Percentiles rank a stretch among this genome's conserved stretches.
Evolutionary conservation across 2,329 filamentous ascomycete genomes (phyloP).

Genomic region (Pseudogymnoascus sp.): DNA sequence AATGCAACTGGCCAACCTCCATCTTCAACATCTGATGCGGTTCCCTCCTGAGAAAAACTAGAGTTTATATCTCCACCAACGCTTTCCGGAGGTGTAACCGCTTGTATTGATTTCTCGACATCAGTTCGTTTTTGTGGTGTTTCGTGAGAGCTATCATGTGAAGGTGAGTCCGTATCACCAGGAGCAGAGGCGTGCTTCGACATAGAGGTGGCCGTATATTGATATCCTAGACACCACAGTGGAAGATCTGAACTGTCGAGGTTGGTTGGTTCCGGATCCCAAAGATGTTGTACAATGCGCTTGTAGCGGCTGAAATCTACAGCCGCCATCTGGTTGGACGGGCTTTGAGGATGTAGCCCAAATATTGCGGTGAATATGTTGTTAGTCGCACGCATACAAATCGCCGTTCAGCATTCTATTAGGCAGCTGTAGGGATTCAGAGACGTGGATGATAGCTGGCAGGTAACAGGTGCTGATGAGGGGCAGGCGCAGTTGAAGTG

Average conservation of each 20-base stretch:
- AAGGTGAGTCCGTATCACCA: background rate
- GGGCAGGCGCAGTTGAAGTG: background rate
- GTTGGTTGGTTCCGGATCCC: conserved; percentile 83
- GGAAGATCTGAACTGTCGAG: conserved; percentile 56
- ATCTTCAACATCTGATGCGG: conserved; percentile 18
- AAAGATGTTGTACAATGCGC: conserved; percentile 82
- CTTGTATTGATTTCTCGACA: conserved; percentile 11
- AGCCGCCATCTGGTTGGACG: conserved; percentile 40
- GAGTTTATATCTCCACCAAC: conserved; percentile 14
- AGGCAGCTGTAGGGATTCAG: background rate
- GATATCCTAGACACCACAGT: conserved; percentile 73
- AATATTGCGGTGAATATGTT: conserved; percentile 4
- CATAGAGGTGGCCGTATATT: conserved; percentile 36
- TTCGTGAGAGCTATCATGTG: background rate
- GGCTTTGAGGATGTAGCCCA: conserved; percentile 4
- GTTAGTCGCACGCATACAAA: background rate
- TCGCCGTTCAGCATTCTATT: background rate
- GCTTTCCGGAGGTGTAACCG: conserved; percentile 26
- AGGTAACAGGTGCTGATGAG: background rate
- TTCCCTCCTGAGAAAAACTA: conserved; percentile 23
- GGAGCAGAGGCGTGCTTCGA: background rate
- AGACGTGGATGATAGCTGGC: background rate
- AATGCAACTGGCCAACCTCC: conserved; percentile 75
- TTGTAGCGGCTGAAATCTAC: conserved; percentile 71
- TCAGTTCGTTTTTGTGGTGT: conserved; percentile 2